Percentiles rank a stretch among this genome's conserved stretches.
phyloP scores from a whole-genome alignment of 495 filamentous ascomycete species.

The Durotheca rogersii region DNA sequence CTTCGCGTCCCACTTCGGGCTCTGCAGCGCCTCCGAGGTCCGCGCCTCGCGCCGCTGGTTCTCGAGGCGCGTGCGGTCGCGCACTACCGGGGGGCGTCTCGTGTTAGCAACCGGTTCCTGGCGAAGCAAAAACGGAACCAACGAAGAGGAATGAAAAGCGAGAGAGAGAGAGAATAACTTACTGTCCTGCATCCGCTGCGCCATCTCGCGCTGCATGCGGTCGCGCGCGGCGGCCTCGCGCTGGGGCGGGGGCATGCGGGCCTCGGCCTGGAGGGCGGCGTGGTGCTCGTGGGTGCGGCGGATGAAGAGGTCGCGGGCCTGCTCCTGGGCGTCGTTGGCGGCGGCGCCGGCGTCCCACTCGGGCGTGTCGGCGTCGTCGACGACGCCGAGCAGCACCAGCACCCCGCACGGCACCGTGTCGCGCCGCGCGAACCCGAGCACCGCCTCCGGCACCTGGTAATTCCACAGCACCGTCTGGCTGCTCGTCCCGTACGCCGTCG shows the following conservation, averaged over 20 bases:
- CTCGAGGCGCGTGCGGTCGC: conserved; percentile 37
- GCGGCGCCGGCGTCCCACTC: conserved; percentile 56
- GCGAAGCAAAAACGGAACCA: too few relatives aligned
- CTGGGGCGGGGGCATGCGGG: conserved; percentile 46
- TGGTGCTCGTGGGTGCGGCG: conserved; percentile 41
- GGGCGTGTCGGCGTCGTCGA: conserved; percentile 55
- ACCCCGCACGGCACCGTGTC: conserved; percentile 63
- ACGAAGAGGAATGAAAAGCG: too few relatives aligned
- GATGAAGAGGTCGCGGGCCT: conserved; percentile 41
- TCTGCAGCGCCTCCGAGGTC: conserved; percentile 56
- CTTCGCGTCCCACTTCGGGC: conserved; percentile 54
- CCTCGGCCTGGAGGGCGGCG: conserved; percentile 48
- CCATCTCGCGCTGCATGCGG: conserved; percentile 40
- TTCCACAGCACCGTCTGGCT: conserved; percentile 59
- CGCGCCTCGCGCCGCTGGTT: conserved; percentile 47
- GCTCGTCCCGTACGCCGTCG: conserved; percentile 55
- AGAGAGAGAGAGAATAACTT: conserved; percentile 12
- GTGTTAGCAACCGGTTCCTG: too few relatives aligned
- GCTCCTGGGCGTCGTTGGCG: conserved; percentile 42
- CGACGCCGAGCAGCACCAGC: conserved; percentile 54
- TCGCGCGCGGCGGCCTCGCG: conserved; percentile 42
- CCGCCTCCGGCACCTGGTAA: conserved; percentile 57
- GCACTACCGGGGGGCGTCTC: too few relatives aligned
- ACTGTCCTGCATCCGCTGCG: conserved; percentile 45
- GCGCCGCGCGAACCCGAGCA: conserved; percentile 51